These are phyloP conservation scores for Polyporus tsugae DNA, from an alignment of 1,284 basidiomycete genomes.

Conservation along the genomic window DNA sequence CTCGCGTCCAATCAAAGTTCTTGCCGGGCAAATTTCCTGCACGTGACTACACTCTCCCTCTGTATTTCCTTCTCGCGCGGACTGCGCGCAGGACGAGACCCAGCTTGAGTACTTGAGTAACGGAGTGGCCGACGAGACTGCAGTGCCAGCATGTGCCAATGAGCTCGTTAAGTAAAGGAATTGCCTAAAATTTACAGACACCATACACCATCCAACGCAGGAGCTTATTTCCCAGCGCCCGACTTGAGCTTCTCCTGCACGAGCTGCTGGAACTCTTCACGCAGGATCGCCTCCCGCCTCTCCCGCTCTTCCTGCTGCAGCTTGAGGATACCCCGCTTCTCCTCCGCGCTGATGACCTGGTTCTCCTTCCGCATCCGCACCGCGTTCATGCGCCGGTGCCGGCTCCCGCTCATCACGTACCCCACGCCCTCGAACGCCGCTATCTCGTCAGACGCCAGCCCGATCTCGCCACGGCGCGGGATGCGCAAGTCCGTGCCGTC, in stretches of 20 bases:
- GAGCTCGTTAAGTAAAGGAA: not conserved
- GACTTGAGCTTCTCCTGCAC: constrained; percentile 76
- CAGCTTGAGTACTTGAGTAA: not conserved
- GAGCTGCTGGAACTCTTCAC: constrained; percentile 82
- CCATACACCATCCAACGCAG: not conserved
- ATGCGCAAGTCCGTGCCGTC: constrained; percentile 91
- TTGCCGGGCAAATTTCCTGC: constrained; percentile 30
- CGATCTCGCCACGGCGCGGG: constrained; percentile 98
- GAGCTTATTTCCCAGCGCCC: constrained; percentile 34
- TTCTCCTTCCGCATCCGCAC: constrained; percentile 99
- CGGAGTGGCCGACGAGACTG: not conserved
- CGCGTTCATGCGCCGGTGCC: constrained; percentile 96
- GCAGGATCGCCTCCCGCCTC: constrained; percentile 83
- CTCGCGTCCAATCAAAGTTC: constrained; percentile 24
- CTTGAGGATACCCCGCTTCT: constrained; percentile 94
- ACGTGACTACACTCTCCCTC: constrained; percentile 24
- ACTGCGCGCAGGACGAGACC: too few species aligned
- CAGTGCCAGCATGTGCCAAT: not conserved
- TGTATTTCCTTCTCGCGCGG: not conserved
- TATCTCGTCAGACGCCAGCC: constrained; percentile 88
- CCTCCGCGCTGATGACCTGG: constrained; percentile 97
- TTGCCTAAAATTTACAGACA: not conserved
- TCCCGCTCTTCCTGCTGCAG: constrained; percentile 93
- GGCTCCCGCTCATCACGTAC: constrained; percentile 98
- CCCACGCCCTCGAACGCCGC: constrained; percentile 88